These are phyloP conservation scores for Nectriaceae sp. DNA, from an alignment of 2,329 filamentous ascomycete genomes.

Conservation along the genomic window DNA sequence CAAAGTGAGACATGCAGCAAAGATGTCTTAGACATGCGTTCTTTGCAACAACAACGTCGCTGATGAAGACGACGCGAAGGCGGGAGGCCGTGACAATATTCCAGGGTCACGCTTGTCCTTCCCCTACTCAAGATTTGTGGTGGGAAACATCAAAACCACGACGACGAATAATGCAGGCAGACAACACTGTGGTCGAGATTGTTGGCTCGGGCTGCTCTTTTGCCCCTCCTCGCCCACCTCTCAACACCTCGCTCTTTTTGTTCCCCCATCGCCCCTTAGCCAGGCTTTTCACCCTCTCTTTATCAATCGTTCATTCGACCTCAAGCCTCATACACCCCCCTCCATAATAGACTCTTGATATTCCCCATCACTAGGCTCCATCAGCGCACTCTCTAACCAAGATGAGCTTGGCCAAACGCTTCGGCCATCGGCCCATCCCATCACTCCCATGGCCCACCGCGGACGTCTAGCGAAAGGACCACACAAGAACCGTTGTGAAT, in stretches of 20 bases:
- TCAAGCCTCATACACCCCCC: slow-evolving; percentile 9
- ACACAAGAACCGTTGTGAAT: slow-evolving; percentile 15
- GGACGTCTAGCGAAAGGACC: slow-evolving; percentile 18
- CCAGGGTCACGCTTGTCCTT: too few relatives aligned
- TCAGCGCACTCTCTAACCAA: slow-evolving; percentile 11
- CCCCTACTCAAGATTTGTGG: too few relatives aligned
- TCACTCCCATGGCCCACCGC: slow-evolving; percentile 25
- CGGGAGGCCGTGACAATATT: background rate
- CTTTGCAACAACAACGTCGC: slow-evolving; percentile 23
- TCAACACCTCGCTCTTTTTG: background rate
- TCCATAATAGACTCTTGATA: slow-evolving; percentile 1
- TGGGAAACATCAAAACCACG: too few relatives aligned
- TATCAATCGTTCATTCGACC: slow-evolving; percentile 10
- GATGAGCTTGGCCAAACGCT: slow-evolving; percentile 19
- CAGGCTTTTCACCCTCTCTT: slow-evolving; percentile 22
- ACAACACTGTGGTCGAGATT: background rate
- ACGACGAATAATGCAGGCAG: background rate
- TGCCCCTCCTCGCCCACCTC: slow-evolving; percentile 23
- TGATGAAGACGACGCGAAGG: slow-evolving; percentile 13
- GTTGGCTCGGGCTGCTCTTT: background rate
- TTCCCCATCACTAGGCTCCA: slow-evolving; percentile 10
- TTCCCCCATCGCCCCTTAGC: slow-evolving; percentile 8
- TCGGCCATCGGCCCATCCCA: slow-evolving; percentile 26
- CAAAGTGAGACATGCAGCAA: slow-evolving; percentile 39
- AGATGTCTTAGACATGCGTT: slow-evolving; percentile 38